These are phyloP conservation scores for Russula griseocarnosa DNA, from an alignment of 768 basidiomycete species.

Conservation along the genomic window DNA sequence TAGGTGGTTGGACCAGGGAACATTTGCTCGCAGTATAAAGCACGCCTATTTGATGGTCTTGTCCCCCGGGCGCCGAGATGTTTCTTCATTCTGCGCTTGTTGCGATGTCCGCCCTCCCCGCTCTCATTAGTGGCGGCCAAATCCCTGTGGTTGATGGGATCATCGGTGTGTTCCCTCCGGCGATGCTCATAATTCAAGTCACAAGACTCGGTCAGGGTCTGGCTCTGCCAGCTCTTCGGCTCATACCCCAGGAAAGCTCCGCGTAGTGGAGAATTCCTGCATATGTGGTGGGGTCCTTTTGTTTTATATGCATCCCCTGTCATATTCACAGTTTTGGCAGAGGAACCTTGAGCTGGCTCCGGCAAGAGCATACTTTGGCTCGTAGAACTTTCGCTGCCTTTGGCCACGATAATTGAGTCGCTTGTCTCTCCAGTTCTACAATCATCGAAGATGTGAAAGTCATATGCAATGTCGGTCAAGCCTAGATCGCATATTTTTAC, in stretches of 20 bases:
- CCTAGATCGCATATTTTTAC: too few relatives aligned
- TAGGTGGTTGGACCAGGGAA: neutral
- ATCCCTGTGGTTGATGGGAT: slow-evolving; percentile 50
- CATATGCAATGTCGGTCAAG: too few relatives aligned
- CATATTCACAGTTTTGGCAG: slow-evolving; percentile 28
- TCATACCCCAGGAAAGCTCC: slow-evolving; percentile 45
- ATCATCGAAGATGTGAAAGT: too few relatives aligned
- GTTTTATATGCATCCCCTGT: neutral
- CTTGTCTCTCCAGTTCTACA: too few relatives aligned
- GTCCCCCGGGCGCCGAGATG: slow-evolving; percentile 27
- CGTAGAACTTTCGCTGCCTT: too few relatives aligned
- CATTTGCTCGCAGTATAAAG: slow-evolving; percentile 3
- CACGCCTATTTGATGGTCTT: neutral
- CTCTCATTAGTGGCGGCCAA: slow-evolving; percentile 36
- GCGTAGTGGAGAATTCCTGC: slow-evolving; percentile 57
- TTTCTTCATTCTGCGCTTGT: slow-evolving; percentile 20
- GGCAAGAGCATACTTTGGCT: too few relatives aligned
- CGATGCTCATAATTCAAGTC: neutral
- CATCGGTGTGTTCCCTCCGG: slow-evolving; percentile 39
- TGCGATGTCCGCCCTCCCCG: slow-evolving; percentile 27
- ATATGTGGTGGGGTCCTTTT: slow-evolving; percentile 45
- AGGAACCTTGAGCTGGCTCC: too few relatives aligned
- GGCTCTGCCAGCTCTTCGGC: slow-evolving; percentile 10
- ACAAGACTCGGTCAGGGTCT: neutral
- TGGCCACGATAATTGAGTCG: too few relatives aligned